Base-by-base conservation (phyloP, 345 rosid species). In the Luvunga scandens region DNA sequence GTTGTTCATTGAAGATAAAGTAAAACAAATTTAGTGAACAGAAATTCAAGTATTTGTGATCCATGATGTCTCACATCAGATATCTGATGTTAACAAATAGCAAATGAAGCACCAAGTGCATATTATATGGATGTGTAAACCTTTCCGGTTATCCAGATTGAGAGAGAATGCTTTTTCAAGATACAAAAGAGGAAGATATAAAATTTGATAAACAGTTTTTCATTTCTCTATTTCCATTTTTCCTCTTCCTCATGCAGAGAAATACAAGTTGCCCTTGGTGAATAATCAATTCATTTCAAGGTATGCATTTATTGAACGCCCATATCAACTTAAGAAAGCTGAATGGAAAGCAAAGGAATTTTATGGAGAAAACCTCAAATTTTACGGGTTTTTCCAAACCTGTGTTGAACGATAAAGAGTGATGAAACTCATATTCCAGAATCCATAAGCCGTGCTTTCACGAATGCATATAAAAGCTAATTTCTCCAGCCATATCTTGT, bases 371-470 rank as follows among this genome's bases (percentile, higher is more conserved):
- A 61, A 62, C 25, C 10, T 19, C 45, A 3, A 39, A 64, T 19
- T 74, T 62, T 62, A 19, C 1, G 25, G 69, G 36, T 18, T 62
- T 48, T 70, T 36, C 39, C 76, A 77, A 72, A 89, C 90, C 90
- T 87, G 92, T 69, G 85, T 82, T 22, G 64, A 85, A 27, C 90
- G 88, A 48, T 86, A 89, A 60, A 89, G 85, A 53, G 74, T 75
- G 27, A 69, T 79, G 62, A 89, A 89, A 79, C 86, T 87, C 83
- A 74, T 81, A 81, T 57, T 84, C 90, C 89, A 83, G 5, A 85
- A 75, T 76, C 85, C 90, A 83, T 82, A 77, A 75, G 89, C 89
- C 4, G 66, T 67, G 62, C 83, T 84, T 72, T 87, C 87, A 63
- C 81, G 79, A 71, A 83, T 59, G 72, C 85, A 77, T 18, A 86